phyloP scores from a whole-genome alignment of 768 basidiomycete species.

The Hypsizygus marmoreus region DNA sequence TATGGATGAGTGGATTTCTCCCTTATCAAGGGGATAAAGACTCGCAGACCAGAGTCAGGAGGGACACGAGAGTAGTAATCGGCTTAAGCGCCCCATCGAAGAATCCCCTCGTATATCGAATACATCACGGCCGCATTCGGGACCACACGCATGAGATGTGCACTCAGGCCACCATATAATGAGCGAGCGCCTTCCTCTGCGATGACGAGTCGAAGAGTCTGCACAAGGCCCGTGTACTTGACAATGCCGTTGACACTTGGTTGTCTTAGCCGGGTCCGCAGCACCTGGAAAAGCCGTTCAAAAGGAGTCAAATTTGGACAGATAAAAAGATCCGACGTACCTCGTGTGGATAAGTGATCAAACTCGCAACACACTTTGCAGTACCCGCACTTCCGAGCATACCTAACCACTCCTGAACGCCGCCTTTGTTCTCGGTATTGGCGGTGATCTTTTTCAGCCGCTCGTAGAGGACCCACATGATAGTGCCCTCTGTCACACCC shows the following conservation, averaged over 20 bases:
- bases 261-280: slow-evolving; percentile 91
- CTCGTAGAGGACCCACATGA: slow-evolving; percentile 98
- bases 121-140: slow-evolving; percentile 99
- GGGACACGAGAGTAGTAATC: neutral
- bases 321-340: slow-evolving; percentile 42
- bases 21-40: too few relatives aligned
- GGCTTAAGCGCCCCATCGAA: slow-evolving; percentile 55
- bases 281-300: slow-evolving; percentile 55
- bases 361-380: slow-evolving; percentile 90
- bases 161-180: slow-evolving; percentile 89
- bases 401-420: slow-evolving; percentile 67
- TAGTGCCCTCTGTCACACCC: slow-evolving; percentile 93
- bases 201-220: slow-evolving; percentile 83
- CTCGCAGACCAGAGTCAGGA: too few relatives aligned
- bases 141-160: slow-evolving; percentile 95
- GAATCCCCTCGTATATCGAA: slow-evolving; percentile 85
- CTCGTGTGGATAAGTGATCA: slow-evolving; percentile 99
- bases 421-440: slow-evolving; percentile 55
- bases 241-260: slow-evolving; percentile 74
- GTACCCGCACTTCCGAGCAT: slow-evolving; percentile 90
- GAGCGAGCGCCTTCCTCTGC: slow-evolving; percentile 87
- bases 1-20: too few relatives aligned
- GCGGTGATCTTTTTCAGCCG: slow-evolving; percentile 74
- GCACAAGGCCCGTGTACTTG: slow-evolving; percentile 85
- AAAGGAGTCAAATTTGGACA: slow-evolving; percentile 6